phyloP scores from a whole-genome alignment of 2,329 filamentous ascomycete species.

The Didymella glomerata region DNA sequence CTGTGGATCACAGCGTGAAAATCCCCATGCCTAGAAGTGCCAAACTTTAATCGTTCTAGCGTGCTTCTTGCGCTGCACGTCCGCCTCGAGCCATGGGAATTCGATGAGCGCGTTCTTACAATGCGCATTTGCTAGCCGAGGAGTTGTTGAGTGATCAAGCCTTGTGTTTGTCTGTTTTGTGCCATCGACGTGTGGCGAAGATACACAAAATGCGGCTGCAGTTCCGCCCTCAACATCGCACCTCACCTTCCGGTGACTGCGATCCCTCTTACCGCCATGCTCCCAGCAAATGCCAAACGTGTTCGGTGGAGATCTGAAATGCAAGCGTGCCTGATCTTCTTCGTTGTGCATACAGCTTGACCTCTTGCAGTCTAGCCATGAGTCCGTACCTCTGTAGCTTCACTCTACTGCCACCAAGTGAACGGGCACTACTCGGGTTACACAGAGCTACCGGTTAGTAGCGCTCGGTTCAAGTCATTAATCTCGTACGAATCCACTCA shows the following conservation, averaged over 20 bases:
- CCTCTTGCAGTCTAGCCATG: slow-evolving; percentile 26
- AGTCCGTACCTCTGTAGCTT: slow-evolving; percentile 27
- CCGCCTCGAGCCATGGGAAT: slow-evolving; percentile 8
- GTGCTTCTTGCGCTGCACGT: slow-evolving; percentile 15
- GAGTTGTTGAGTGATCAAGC: slow-evolving; percentile 11
- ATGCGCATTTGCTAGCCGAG: neutral
- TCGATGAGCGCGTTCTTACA: slow-evolving; percentile 16
- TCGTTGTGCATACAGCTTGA: slow-evolving; percentile 22
- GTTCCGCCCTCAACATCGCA: slow-evolving; percentile 3
- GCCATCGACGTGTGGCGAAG: slow-evolving; percentile 2
- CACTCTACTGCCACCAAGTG: slow-evolving; percentile 22
- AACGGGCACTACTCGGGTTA: slow-evolving; percentile 31
- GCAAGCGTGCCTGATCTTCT: slow-evolving; percentile 35
- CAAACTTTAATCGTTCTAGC: slow-evolving; percentile 23
- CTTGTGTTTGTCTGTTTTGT: neutral
- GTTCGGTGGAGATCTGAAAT: slow-evolving; percentile 33
- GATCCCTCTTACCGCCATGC: slow-evolving; percentile 10
- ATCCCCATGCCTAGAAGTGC: slow-evolving; percentile 27
- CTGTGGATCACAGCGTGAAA: slow-evolving; percentile 31
- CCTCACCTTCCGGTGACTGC: slow-evolving; percentile 15
- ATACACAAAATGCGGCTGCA: slow-evolving; percentile 1
- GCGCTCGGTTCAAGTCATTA: slow-evolving; percentile 17
- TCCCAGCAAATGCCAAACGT: slow-evolving; percentile 29
- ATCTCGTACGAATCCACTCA: slow-evolving; percentile 29
- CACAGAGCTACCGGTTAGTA: slow-evolving; percentile 14